A percentile compares a stretch with the other conserved stretches of the same genome.
phyloP scores from a whole-genome alignment of 768 basidiomycete species.

The Galerina marginata region DNA sequence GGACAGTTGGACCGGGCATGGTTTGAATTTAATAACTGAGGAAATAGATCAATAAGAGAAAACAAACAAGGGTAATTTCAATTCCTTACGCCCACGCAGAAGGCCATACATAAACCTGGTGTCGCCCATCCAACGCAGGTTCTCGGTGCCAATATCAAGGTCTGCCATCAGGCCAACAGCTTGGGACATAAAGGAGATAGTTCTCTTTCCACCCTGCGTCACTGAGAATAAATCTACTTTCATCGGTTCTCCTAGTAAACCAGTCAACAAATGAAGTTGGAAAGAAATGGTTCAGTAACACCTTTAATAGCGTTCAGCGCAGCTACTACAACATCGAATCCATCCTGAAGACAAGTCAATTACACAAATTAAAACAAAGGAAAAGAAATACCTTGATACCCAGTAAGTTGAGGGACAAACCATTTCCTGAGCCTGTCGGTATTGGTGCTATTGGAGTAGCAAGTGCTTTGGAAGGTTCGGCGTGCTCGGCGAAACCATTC shows the following conservation, averaged over 20 bases:
- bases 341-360: conserved; percentile 48
- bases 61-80: not conserved
- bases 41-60: conserved; percentile 1
- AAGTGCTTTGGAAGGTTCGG: conserved; percentile 64
- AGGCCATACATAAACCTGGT: conserved; percentile 77
- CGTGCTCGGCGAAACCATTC: conserved; percentile 79
- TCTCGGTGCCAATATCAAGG: conserved; percentile 81
- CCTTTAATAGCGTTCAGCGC: conserved; percentile 85
- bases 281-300: conserved; percentile 20
- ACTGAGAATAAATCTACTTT: conserved; percentile 79
- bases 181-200: conserved; percentile 85
- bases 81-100: conserved; percentile 64
- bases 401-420: conserved; percentile 71
- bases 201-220: conserved; percentile 65
- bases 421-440: conserved; percentile 86
- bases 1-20: conserved; percentile 73
- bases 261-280: not conserved
- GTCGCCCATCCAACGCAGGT: conserved; percentile 88
- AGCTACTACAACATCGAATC: conserved; percentile 73
- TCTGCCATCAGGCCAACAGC: conserved; percentile 86
- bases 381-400: conserved; percentile 56
- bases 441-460: conserved; percentile 75
- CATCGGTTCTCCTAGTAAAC: conserved; percentile 65
- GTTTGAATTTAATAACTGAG: conserved; percentile 62
- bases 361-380: not conserved